Evolutionary conservation across 345 rosid species (phyloP), one percentile per base, ranked within the genome.

Genomic region (Gossypium turneri): DNA sequence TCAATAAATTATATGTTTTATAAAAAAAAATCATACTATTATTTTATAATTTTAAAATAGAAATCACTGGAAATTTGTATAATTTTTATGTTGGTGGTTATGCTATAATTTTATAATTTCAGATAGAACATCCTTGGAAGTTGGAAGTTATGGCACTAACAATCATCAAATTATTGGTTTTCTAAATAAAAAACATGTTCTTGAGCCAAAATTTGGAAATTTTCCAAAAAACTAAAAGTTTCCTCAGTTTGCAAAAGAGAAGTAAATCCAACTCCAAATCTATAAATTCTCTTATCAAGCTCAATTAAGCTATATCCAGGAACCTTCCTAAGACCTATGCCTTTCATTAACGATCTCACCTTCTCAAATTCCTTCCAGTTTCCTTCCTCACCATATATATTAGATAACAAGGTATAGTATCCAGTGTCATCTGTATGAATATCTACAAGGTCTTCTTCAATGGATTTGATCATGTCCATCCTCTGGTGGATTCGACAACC

Each of bases 401-500:
- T 92, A 41, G 97, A 90, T 77, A 90, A 78, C 45, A 92, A 77
- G 58, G 92, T 83, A 76, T 84, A 86, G 67, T 78, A 91, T 58
- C 97, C 98, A 0, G 90, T 81, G 82, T 94, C 97, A 17, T 81
- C 81, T 0, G 90, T 82, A 24, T 72, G 79, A 25, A 84, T 84
- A 59, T 83, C 70, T 12, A 75, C 66, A 38, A 92, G 81, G 44
- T 88, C 81, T 4, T 38, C 75, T 77, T 84, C 81, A 19, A 92
- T 83, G 48, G 71, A 75, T 80, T 80, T 85, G 52, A 90, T 83
- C 80, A 86, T 80, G 78, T 94, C 97, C 75, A 86, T 76, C 76
- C 97, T 84, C 72, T 71, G 83, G 83, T 94, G 92, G 73, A 90
- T 89, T 74, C 91, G 81, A 60, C 97, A 94, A 2, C 97, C 98